Evolutionary conservation across 768 basidiomycete genomes (phyloP).

Genomic region (Lyophyllum decastes): DNA sequence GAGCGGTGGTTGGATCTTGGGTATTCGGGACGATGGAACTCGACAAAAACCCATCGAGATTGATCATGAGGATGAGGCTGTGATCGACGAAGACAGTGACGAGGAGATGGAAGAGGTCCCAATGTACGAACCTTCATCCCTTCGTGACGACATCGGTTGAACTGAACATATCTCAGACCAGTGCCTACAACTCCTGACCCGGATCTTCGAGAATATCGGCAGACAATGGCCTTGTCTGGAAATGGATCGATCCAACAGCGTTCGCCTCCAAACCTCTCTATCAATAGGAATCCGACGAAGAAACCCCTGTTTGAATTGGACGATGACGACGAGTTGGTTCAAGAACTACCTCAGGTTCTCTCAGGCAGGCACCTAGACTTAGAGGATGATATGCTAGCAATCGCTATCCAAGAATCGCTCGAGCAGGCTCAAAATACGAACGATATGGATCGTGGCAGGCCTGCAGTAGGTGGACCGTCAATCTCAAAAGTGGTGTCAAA

Average conservation of each 20-base stretch:
- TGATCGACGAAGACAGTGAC: conserved; percentile 38
- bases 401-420: conserved; percentile 66
- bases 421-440: conserved; percentile 28
- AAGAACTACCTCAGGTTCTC: neutral
- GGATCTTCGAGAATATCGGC: conserved; percentile 64
- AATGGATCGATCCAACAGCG: conserved; percentile 44
- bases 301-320: conserved; percentile 56
- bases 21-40: conserved; percentile 86
- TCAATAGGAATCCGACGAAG: conserved; percentile 33
- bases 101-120: conserved; percentile 82
- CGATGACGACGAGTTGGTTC: conserved; percentile 42
- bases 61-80: conserved; percentile 56
- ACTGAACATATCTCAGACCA: conserved; percentile 30
- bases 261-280: conserved; percentile 29
- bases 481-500: conserved; percentile 9
- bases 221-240: conserved; percentile 57
- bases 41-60: conserved; percentile 84
- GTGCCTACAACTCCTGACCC: conserved; percentile 43
- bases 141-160: neutral
- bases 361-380: conserved; percentile 34
- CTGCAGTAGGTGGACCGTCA: conserved; percentile 4
- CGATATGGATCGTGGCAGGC: neutral
- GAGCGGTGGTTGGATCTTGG: conserved; percentile 93
- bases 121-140: conserved; percentile 50
- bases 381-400: conserved; percentile 52